A percentile compares a stretch with the other conserved stretches of the same genome.
Evolutionary conservation across 371 early-diverging fungal genomes (phyloP).

Genomic region (Mucor lusitanicus): DNA sequence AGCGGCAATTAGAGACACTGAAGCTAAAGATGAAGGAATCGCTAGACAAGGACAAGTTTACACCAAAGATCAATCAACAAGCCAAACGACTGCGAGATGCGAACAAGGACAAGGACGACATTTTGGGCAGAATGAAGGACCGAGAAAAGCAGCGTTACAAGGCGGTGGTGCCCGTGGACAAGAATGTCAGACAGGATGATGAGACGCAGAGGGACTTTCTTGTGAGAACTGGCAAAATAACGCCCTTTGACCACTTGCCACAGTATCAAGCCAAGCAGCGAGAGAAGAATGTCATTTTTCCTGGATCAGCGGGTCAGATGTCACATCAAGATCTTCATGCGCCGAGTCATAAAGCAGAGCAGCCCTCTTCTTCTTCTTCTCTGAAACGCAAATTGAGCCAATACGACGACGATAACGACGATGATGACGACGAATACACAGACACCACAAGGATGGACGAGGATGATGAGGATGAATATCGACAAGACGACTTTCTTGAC

Average conservation of each 20-base stretch:
- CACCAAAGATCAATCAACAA: constrained; percentile 37
- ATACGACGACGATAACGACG: constrained; percentile 6
- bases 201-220: constrained; percentile 68
- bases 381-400: constrained; percentile 3
- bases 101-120: constrained; percentile 50
- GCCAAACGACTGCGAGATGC: constrained; percentile 39
- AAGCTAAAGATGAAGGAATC: constrained; percentile 45
- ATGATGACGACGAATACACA: constrained; percentile 26
- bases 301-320: constrained; percentile 21
- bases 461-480: constrained; percentile 21
- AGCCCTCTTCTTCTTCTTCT: background rate
- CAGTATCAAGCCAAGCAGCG: constrained; percentile 24
- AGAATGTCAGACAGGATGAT: constrained; percentile 25
- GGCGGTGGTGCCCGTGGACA: background rate
- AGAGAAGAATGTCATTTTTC: background rate
- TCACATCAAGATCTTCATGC: constrained; percentile 25
- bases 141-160: constrained; percentile 18
- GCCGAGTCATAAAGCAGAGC: constrained; percentile 7
- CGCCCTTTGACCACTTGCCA: constrained; percentile 63
- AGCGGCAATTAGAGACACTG: constrained; percentile 36
- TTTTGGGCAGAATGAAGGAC: constrained; percentile 43
- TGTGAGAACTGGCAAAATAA: constrained; percentile 78
- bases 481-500: background rate
- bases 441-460: background rate
- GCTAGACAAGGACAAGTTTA: constrained; percentile 19